phyloP scores from a whole-genome alignment of 108 stramenopile genomes.

The Cyclotella sp. region DNA sequence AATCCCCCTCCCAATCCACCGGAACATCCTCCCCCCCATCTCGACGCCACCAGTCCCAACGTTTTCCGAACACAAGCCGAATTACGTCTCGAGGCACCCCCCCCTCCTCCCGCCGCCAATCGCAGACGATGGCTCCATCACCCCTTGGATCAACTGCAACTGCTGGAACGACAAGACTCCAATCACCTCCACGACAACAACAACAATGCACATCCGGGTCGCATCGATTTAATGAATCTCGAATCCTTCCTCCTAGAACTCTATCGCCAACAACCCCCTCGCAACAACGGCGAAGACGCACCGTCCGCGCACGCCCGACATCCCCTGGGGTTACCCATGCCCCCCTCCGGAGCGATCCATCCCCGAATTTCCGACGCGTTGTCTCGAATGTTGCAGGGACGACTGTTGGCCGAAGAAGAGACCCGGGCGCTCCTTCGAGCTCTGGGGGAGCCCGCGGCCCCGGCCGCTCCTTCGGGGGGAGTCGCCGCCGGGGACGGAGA shows the following conservation, averaged over 20 bases:
- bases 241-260: background rate
- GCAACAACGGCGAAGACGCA: background rate
- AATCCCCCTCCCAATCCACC: background rate
- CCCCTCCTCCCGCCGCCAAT: slow-evolving; percentile 1
- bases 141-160: background rate
- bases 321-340: too few species aligned
- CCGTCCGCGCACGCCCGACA: too few species aligned
- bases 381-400: slow-evolving; percentile 15
- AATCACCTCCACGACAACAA: too few species aligned
- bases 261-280: too few species aligned
- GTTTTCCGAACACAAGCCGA: background rate
- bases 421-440: background rate
- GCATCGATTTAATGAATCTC: too few species aligned
- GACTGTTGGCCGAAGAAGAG: slow-evolving; percentile 16
- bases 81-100: background rate
- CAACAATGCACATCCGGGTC: too few species aligned
- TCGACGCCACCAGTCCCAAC: background rate
- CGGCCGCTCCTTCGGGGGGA: background rate
- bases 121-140: background rate
- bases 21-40: background rate
- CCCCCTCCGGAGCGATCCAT: background rate
- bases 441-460: background rate
- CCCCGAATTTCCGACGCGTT: background rate
- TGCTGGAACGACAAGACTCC: background rate
- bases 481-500: slow-evolving; percentile 2